Conservation (phyloP, 108 stramenopile genomes). For the Stephanodiscus minutulus region DNA sequence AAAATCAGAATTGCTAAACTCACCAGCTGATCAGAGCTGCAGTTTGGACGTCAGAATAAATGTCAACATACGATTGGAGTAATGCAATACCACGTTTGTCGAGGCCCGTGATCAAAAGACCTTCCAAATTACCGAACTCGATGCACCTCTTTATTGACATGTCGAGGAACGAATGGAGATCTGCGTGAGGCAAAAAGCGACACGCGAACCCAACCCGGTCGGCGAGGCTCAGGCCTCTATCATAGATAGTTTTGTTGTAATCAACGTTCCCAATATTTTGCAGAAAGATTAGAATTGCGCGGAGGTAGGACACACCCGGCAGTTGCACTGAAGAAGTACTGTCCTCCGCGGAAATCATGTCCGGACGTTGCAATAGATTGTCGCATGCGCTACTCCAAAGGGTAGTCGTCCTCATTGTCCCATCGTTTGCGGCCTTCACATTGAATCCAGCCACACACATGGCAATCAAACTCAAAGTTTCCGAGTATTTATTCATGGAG, state of each 20-base stretch:
- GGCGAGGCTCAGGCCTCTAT: constrained; percentile 60
- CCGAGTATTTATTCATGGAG: constrained; percentile 49
- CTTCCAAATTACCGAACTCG: constrained; percentile 70
- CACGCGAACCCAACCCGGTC: constrained; percentile 84
- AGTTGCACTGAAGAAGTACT: constrained; percentile 22
- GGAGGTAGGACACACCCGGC: constrained; percentile 61
- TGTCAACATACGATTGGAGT: constrained; percentile 78
- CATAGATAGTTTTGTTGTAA: constrained; percentile 55
- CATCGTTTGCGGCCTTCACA: constrained; percentile 20
- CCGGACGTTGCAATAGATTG: constrained; percentile 54
- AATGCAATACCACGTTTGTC: constrained; percentile 75
- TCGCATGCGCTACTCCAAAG: constrained; percentile 76
- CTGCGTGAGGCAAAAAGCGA: constrained; percentile 56
- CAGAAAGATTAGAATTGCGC: constrained; percentile 65
- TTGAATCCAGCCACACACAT: constrained; percentile 82
- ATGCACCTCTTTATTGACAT: constrained; percentile 61
- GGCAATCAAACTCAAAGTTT: constrained; percentile 69
- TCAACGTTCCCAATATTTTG: constrained; percentile 52
- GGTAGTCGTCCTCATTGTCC: constrained; percentile 35
- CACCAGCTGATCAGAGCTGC: constrained; percentile 71
- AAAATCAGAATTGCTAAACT: not conserved
- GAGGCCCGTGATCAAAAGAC: constrained; percentile 76
- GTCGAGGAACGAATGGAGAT: constrained; percentile 64
- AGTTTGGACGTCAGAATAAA: constrained; percentile 74
- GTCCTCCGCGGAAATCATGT: constrained; percentile 22